phyloP scores from a whole-genome alignment of 768 basidiomycete species.

The Boletus fagicola region DNA sequence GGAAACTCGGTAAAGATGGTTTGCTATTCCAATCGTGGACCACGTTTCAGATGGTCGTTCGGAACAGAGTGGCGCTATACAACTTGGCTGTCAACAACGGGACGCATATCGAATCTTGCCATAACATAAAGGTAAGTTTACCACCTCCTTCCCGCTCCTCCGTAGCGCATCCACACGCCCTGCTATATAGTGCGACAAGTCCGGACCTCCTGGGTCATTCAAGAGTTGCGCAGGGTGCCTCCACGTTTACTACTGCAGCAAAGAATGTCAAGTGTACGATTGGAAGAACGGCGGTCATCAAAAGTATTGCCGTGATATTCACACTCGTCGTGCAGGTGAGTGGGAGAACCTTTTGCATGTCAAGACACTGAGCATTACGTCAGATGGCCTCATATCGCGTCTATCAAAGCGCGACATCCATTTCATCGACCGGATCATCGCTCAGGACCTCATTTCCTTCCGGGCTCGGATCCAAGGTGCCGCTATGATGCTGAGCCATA shows the following conservation, averaged over 20 bases:
- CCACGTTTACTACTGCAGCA: slow-evolving; percentile 32
- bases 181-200: slow-evolving; percentile 22
- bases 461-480: slow-evolving; percentile 18
- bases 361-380: neutral
- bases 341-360: neutral
- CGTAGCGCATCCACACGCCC: neutral
- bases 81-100: slow-evolving; percentile 4
- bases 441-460: slow-evolving; percentile 17
- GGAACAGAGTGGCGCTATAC: slow-evolving; percentile 15
- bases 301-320: slow-evolving; percentile 27
- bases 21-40: slow-evolving; percentile 21
- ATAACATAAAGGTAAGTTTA: slow-evolving; percentile 23
- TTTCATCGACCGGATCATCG: slow-evolving; percentile 27
- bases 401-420: slow-evolving; percentile 23
- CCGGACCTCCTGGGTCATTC: slow-evolving; percentile 25
- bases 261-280: slow-evolving; percentile 31
- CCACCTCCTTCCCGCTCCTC: neutral
- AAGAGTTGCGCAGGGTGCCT: slow-evolving; percentile 30
- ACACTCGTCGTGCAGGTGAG: slow-evolving; percentile 27
- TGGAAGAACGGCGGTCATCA: slow-evolving; percentile 30
- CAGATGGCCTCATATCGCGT: slow-evolving; percentile 23
- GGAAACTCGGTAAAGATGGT: slow-evolving; percentile 18
- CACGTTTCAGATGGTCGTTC: slow-evolving; percentile 21
- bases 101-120: slow-evolving; percentile 24
- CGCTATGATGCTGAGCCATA: neutral